Evolutionary conservation across 2,329 filamentous ascomycete genomes (phyloP).

Genomic region (Colletotrichum kahawae): DNA sequence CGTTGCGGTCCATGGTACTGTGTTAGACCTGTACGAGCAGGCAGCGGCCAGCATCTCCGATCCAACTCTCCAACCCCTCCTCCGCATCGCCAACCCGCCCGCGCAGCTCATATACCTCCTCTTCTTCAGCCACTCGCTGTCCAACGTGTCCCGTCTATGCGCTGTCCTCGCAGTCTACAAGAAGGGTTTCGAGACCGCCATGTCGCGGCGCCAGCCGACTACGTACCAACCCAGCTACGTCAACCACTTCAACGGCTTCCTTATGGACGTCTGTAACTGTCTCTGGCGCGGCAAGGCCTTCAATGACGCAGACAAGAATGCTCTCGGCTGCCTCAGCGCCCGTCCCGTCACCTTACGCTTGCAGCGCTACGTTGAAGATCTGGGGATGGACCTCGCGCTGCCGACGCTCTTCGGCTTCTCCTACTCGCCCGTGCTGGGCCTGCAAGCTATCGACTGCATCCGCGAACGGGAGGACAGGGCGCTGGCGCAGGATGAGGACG

Average conservation of each 20-base stretch:
- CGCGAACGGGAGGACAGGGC: slow-evolving; percentile 63
- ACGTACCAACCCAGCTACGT: slow-evolving; percentile 65
- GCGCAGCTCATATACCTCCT: slow-evolving; percentile 73
- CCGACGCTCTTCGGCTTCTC: slow-evolving; percentile 62
- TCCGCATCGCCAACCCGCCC: slow-evolving; percentile 73
- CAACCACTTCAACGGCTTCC: slow-evolving; percentile 78
- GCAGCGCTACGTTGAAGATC: slow-evolving; percentile 50
- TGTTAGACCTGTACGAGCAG: slow-evolving; percentile 75
- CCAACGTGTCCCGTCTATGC: slow-evolving; percentile 71
- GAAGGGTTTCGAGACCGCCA: slow-evolving; percentile 71
- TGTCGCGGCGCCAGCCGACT: slow-evolving; percentile 36
- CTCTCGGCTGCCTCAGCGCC: slow-evolving; percentile 59
- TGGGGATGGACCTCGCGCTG: slow-evolving; percentile 54
- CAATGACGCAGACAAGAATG: slow-evolving; percentile 65
- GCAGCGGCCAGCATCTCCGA: slow-evolving; percentile 62
- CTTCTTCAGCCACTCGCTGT: slow-evolving; percentile 68
- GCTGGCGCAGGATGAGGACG: slow-evolving; percentile 38
- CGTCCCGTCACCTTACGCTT: slow-evolving; percentile 49
- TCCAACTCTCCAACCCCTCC: slow-evolving; percentile 51
- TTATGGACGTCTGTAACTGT: slow-evolving; percentile 88
- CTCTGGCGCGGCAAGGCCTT: slow-evolving; percentile 80
- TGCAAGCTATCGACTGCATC: slow-evolving; percentile 60
- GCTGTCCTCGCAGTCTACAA: slow-evolving; percentile 76
- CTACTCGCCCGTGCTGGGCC: slow-evolving; percentile 60
- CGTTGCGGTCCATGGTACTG: slow-evolving; percentile 53